Base-by-base conservation (phyloP, 495 filamentous ascomycete genomes). In the Cenococcum geophilum region DNA sequence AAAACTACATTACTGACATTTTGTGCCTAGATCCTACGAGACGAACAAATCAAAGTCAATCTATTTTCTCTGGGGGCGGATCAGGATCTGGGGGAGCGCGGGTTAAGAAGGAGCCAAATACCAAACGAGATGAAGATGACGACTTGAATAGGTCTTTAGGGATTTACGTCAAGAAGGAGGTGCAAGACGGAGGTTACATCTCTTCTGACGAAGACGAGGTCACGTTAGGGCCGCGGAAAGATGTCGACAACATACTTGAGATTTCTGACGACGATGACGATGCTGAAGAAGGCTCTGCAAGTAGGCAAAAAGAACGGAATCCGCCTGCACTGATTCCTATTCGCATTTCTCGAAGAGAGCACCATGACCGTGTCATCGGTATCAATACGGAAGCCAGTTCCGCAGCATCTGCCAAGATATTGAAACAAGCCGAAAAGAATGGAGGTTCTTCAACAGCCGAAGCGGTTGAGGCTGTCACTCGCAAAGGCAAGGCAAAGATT, bases 361-460 rank as follows among this genome's bases (percentile, higher is more conserved):
- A 84, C 65, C 76, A 80, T 61, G 79, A 82, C 1, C 75, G 78
- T 20, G 72, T 73, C 21, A 64, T 79, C 1, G 74, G 77, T 27
- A 75, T 84, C 60, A 80, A 82, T 47, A 81, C 78, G 0, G 77
- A 80, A 21, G 79, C 77, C 48, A 79, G 80, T 22, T 72, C 80
- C 5, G 77, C 78, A 49, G 73, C 76, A 0, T 57, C 69, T 21
- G 65, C 70, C 21, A 68, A 65, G 42, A 55, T 51, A n/a, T 25
- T 63, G 48, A 43, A 62, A 61, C 43, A 60, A 40, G 43, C 40
- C 21, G 62, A 69, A 42, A 61, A 37, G 16, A 37, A 34, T 0
- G 68, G 52, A 20, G 55, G 35, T 9, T 51, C 62, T 20, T 35
- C 57, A 0, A 63, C 18, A 16, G 55, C 45, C 32, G 64, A 69